Evolutionary conservation across 1,139 yeast species (phyloP), one percentile per base, ranked within the genome.

Genomic region (Candida sanyaensis): DNA sequence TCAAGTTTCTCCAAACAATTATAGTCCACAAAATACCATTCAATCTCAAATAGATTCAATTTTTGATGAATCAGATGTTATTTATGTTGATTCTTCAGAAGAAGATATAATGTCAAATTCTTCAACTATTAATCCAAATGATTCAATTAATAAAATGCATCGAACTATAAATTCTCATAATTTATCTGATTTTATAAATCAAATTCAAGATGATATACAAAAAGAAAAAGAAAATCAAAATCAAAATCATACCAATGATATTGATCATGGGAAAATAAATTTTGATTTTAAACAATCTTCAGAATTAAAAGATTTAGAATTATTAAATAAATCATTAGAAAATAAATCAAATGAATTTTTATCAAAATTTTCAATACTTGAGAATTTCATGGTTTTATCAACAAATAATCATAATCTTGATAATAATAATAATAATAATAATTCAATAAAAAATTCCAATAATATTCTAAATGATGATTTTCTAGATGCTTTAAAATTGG

Each of bases 121-220:
- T 9, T 39, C 48, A 29, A 29, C 37, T 21, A n/a, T 29, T 8
- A 28, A 24, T 26, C 28, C 28, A 26, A 26, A 6, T 26, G 28
- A 26, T 26, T 26, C 28, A 26, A 26, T 47, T 13, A 47, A 48
- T 29, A 56, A 51, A 40, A 41, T 58, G 13, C 69, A 59, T 44
- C 59, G 69, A 38, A 61, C 65, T 5, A 58, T 64, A 9, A 60
- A 66, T 41, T 46, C 59, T 23, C 53, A 59, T 29, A 63, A 63
- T 43, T 59, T 65, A 34, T 59, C 55, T 32, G 64, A 61, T 26
- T 62, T 65, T 41, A 50, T 65, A 37, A 51, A 52, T 43, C 48
- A 53, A 38, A 50, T 62, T 29, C 53, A 59, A 45, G 52, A 55
- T 21, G 53, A 48, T 13, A 54, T 23, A 11, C 38, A 36, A 33